Evolutionary conservation across 495 filamentous ascomycete species (phyloP).

Genomic region (Aspergillus cavernicola): DNA sequence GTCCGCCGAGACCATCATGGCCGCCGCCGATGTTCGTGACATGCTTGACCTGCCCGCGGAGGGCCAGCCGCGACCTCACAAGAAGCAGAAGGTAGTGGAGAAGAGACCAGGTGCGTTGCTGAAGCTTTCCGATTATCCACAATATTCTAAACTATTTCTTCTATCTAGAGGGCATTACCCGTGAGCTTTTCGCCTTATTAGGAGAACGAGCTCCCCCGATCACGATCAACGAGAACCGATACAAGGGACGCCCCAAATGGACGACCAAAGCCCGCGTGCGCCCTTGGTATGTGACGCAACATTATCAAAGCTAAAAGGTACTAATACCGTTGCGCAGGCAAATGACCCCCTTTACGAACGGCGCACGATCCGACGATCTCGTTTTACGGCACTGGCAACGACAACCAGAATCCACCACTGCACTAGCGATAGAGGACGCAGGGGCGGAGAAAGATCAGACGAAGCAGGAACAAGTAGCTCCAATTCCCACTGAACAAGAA

Average conservation of each 20-base stretch:
- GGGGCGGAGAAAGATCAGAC: conserved; percentile 41
- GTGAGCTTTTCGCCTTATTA: conserved; percentile 61
- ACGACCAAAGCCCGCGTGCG: conserved; percentile 51
- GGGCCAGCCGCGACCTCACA: conserved; percentile 59
- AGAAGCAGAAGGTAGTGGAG: conserved; percentile 72
- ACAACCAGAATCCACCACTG: conserved; percentile 36
- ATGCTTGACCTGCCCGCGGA: conserved; percentile 77
- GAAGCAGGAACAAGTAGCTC: conserved; percentile 35
- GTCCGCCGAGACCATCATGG: conserved; percentile 45
- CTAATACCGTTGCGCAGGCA: conserved; percentile 31
- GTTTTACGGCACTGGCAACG: conserved; percentile 66
- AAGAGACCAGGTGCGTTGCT: conserved; percentile 58
- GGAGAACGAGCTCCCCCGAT: conserved; percentile 68
- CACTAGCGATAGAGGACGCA: conserved; percentile 35
- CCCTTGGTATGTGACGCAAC: conserved; percentile 45
- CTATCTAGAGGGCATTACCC: conserved; percentile 68
- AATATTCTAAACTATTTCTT: neutral
- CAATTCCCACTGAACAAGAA: conserved; percentile 29
- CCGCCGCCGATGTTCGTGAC: conserved; percentile 82
- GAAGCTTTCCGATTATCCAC: conserved; percentile 5
- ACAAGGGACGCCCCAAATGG: conserved; percentile 59
- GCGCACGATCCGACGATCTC: conserved; percentile 52
- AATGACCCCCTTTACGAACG: conserved; percentile 56
- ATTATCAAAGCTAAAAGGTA: neutral
- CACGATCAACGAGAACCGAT: conserved; percentile 62